Base-by-base conservation (phyloP, 495 filamentous ascomycete species). In the Annulohypoxylon moriforme region DNA sequence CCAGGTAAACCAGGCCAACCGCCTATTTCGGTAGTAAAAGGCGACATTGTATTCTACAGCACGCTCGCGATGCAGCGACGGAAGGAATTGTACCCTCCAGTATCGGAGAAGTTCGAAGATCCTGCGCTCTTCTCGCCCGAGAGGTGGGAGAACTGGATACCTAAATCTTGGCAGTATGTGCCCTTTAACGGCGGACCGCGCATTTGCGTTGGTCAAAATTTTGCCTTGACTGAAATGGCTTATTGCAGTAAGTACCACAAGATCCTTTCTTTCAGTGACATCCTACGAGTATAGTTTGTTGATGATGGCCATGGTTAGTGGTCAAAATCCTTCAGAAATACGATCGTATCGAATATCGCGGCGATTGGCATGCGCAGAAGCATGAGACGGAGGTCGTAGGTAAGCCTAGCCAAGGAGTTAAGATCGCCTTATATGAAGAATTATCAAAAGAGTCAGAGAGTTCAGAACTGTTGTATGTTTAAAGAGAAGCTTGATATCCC, bases 271-370 rank as follows among this genome's bases (percentile, higher is more conserved):
- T 63, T 25, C 29, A 24, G 2, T 38, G 13, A 18, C 46, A 46
- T n/a, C n/a, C n/a, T n/a, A n/a, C 14, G 18, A 38, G 50, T 4
- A 2, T n/a, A 40, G 33, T 44, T 14, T 57, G 53, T 25, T 27
- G n/a, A 68, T 14, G 29, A 27, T 14, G 8, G 31, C 62, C 33
- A 22, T 7, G 42, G 53, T 6, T 16, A 83, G 81, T 83, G 55
- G 86, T 90, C 14, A 76, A 88, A 24, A 80, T 92, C 22, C 64
- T 91, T 64, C 90, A 92, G 80, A 83, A 81, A 50, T 92, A 89
- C 76, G 83, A 87, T 44, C 67, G 78, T 47, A 79, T 91, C 46
- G 78, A 87, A 67, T 79, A 79, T 60, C 72, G 82, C 11, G 85
- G 85, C 16, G 74, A 83, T 22, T 79, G 77, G 76, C 57, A 80